These are phyloP conservation scores for Ilyonectria destructans DNA, from an alignment of 2,329 filamentous ascomycete genomes.

Conservation along the genomic window DNA sequence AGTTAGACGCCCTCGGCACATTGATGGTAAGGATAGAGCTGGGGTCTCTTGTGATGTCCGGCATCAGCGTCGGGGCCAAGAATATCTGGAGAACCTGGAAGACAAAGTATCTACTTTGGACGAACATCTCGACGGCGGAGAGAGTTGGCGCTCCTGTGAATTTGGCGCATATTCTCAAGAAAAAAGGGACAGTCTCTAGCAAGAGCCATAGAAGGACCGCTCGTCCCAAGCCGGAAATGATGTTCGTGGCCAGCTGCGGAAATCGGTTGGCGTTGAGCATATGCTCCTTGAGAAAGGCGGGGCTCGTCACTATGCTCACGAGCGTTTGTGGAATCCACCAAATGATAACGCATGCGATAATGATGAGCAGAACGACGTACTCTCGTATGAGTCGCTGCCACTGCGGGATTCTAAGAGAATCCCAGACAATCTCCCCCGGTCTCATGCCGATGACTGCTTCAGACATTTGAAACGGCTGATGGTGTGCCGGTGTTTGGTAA, in stretches of 20 bases:
- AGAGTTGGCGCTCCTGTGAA: too few relatives aligned
- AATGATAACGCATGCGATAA: neutral
- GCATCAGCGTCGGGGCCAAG: neutral
- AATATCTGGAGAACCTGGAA: slow-evolving; percentile 16
- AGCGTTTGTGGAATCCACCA: slow-evolving; percentile 7
- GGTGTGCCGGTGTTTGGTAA: neutral
- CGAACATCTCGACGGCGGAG: slow-evolving; percentile 2
- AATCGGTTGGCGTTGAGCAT: too few relatives aligned
- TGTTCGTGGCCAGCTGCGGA: too few relatives aligned
- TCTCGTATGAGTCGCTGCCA: neutral
- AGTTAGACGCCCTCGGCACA: neutral
- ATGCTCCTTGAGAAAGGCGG: too few relatives aligned
- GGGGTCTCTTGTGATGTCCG: neutral
- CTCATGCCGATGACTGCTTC: slow-evolving; percentile 2
- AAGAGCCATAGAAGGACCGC: too few relatives aligned
- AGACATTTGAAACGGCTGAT: slow-evolving; percentile 10
- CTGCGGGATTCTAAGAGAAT: neutral
- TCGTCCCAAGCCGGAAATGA: too few relatives aligned
- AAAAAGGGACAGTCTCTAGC: too few relatives aligned
- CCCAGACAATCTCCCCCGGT: slow-evolving; percentile 3
- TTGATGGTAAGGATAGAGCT: neutral
- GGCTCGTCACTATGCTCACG: too few relatives aligned
- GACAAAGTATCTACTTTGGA: slow-evolving; percentile 2
- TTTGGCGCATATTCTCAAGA: neutral
- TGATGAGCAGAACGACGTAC: neutral